These are phyloP conservation scores for Gastrodia elata DNA, from an alignment of 106 monocot species.

Conservation along the genomic window DNA sequence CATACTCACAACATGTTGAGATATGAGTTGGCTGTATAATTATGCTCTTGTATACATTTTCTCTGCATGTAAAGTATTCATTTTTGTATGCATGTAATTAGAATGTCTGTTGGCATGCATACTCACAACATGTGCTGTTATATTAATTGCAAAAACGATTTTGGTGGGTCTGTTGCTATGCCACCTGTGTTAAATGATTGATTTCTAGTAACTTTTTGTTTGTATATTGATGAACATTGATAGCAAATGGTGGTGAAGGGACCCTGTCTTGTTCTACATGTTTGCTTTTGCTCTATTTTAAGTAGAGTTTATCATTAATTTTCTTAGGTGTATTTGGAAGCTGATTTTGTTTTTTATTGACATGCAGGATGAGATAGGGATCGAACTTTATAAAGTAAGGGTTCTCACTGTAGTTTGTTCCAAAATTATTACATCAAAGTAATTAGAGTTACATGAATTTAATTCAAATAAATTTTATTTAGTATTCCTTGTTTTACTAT, in stretches of 20 bases:
- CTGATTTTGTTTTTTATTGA: background rate
- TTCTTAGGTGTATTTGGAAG: background rate
- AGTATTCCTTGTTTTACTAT: background rate
- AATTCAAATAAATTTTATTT: background rate
- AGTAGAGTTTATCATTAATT: background rate
- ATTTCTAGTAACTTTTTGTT: background rate
- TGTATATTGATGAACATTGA: background rate
- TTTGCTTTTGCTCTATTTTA: background rate
- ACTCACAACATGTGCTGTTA: background rate
- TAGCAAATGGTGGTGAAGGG: background rate
- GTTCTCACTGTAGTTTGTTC: background rate
- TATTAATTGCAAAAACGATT: background rate
- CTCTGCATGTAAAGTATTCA: background rate
- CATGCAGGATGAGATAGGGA: constrained; percentile 11
- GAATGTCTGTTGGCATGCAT: background rate
- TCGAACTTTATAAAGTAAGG: constrained; percentile 3
- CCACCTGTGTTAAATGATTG: background rate
- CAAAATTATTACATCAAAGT: background rate
- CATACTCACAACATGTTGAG: no score
- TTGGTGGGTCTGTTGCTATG: background rate
- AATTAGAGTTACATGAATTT: background rate
- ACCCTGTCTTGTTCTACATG: background rate
- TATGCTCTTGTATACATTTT: background rate
- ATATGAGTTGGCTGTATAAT: no score
- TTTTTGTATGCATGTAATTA: background rate